Conservation (phyloP, 2,329 filamentous ascomycete genomes). For the Trichophyton schoenleinii region DNA sequence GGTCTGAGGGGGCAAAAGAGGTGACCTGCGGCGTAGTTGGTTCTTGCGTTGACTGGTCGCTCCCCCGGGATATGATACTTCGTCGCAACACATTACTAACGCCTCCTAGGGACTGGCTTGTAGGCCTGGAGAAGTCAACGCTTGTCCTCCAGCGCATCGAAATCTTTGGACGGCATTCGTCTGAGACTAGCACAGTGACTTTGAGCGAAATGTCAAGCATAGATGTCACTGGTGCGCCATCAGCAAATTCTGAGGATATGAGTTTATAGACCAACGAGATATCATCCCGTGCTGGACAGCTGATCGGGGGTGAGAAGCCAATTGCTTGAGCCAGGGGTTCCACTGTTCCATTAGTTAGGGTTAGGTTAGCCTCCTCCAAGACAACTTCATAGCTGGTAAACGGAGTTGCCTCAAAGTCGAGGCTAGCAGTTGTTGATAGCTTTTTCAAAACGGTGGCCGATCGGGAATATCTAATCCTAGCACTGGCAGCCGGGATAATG, state of each 20-base stretch:
- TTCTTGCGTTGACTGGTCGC: not conserved
- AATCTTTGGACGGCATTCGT: conserved; percentile 33
- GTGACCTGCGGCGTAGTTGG: not conserved
- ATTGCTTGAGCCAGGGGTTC: conserved; percentile 30
- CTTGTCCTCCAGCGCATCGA: conserved; percentile 38
- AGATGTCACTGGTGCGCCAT: conserved; percentile 25
- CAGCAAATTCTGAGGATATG: conserved; percentile 20
- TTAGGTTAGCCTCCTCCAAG: conserved; percentile 38
- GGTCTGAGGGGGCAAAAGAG: conserved; percentile 25
- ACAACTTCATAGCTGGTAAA: conserved; percentile 39
- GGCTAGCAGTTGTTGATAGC: conserved; percentile 39
- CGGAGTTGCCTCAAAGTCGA: conserved; percentile 45
- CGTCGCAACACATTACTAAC: conserved; percentile 34
- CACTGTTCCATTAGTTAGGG: conserved; percentile 36
- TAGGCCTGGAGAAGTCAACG: conserved; percentile 36
- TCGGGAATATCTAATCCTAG: conserved; percentile 43
- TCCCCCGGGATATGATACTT: conserved; percentile 22
- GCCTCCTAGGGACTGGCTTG: conserved; percentile 37
- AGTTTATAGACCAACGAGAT: conserved; percentile 46
- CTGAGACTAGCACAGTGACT: conserved; percentile 29
- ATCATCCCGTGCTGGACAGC: conserved; percentile 43
- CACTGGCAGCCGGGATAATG: conserved; percentile 43
- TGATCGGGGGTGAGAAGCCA: conserved; percentile 26
- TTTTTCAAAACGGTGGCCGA: conserved; percentile 23
- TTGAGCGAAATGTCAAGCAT: conserved; percentile 37